These are phyloP conservation scores for Neofusicoccum cordaticola DNA, from an alignment of 2,329 filamentous ascomycete species.

Conservation along the genomic window DNA sequence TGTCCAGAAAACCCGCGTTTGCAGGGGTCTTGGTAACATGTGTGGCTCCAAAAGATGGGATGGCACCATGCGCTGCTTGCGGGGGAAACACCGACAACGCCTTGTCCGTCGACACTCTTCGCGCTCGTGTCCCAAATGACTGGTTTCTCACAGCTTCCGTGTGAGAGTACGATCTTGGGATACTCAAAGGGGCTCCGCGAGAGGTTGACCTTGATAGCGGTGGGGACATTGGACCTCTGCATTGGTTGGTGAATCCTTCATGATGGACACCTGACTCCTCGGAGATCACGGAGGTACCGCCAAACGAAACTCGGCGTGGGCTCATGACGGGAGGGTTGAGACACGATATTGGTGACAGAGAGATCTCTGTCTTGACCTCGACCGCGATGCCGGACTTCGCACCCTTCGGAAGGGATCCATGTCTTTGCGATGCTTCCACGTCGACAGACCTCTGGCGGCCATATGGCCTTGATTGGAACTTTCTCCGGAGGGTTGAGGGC, in stretches of 20 bases:
- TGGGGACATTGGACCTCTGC: not conserved
- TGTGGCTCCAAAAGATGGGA: not conserved
- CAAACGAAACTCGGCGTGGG: not conserved
- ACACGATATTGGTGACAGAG: not conserved
- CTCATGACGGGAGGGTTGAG: not conserved
- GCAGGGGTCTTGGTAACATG: not conserved
- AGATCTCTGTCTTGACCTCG: conserved; percentile 5
- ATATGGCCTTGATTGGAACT: not conserved
- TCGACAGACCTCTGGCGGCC: not conserved
- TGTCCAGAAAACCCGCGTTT: not conserved
- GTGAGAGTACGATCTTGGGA: too few relatives aligned
- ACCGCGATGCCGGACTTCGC: not conserved
- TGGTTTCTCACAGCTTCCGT: not conserved
- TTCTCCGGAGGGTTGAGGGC: not conserved
- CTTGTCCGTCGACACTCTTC: not conserved
- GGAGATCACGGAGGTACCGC: not conserved
- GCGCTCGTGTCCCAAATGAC: not conserved
- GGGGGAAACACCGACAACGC: not conserved
- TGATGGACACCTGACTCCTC: too few relatives aligned
- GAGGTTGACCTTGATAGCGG: not conserved
- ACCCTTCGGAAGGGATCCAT: not conserved
- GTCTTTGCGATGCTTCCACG: not conserved
- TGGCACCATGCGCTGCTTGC: not conserved
- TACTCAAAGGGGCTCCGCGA: not conserved
- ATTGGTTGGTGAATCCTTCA: not conserved